These are phyloP conservation scores for Nakaseomyces uthaithaninus DNA, from an alignment of 1,139 yeast genomes.

Conservation along the genomic window DNA sequence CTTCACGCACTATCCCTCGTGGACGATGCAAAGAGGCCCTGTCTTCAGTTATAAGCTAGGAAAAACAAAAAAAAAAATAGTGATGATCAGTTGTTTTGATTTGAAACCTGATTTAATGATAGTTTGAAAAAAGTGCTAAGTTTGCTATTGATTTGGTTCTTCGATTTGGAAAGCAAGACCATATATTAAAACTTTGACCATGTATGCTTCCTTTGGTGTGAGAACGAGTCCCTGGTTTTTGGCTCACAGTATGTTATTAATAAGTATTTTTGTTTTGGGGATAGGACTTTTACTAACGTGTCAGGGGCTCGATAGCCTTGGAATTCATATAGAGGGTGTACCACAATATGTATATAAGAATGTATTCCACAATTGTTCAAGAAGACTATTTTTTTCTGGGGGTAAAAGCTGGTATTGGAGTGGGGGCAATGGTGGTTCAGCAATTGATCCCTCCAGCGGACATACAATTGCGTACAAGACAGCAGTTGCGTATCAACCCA, in stretches of 20 bases:
- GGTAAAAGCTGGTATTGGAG: slow-evolving; percentile 8
- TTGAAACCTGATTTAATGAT: too few species aligned
- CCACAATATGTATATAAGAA: slow-evolving; percentile 4
- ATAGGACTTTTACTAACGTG: slow-evolving; percentile 3
- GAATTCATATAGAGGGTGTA: slow-evolving; percentile 1
- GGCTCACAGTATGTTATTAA: slow-evolving; percentile 5
- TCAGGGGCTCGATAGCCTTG: slow-evolving; percentile 1
- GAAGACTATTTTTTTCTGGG: slow-evolving; percentile 12
- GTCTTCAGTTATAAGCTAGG: neutral
- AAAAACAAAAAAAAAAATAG: neutral
- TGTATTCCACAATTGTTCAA: slow-evolving; percentile 6
- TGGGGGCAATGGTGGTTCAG: slow-evolving; percentile 8
- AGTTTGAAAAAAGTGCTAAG: too few species aligned
- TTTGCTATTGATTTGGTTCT: too few species aligned
- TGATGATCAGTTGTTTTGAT: too few species aligned
- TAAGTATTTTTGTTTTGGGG: slow-evolving; percentile 1
- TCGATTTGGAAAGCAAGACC: too few species aligned
- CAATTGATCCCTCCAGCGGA: slow-evolving; percentile 5
- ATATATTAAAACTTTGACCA: neutral
- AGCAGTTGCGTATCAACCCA: slow-evolving; percentile 68
- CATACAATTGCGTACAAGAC: slow-evolving; percentile 39
- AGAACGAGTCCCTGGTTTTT: slow-evolving; percentile 4
- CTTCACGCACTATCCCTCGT: too few species aligned
- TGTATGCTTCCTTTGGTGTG: slow-evolving; percentile 5
- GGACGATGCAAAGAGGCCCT: too few species aligned